These are phyloP conservation scores for Tetratostichococcus sp. DNA, from an alignment of 139 green algal species.

Conservation along the genomic window DNA sequence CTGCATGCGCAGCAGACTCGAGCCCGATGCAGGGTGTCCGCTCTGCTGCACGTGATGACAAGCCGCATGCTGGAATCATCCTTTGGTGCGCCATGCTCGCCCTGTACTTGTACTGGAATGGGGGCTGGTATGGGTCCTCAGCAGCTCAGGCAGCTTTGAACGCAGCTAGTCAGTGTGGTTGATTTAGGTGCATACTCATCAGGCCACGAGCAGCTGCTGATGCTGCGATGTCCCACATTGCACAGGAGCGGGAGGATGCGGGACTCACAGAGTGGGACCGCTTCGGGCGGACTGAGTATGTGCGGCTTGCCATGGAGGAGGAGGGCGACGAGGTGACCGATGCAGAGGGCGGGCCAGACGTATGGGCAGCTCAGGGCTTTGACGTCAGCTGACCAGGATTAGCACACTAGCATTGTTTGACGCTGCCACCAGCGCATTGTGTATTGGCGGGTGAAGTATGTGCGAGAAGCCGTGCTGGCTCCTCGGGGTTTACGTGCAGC, in stretches of 20 bases:
- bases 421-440: no score
- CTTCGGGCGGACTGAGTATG: conserved; percentile 83
- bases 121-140: no score
- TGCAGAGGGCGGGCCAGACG: conserved; percentile 7
- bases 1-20: not conserved
- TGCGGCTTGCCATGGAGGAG: conserved; percentile 83
- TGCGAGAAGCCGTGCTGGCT: no score
- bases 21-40: not conserved
- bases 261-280: conserved; percentile 73
- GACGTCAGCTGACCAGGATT: not conserved
- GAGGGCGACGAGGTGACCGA: conserved; percentile 63
- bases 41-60: not conserved
- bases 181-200: no score
- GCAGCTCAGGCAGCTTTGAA: no score
- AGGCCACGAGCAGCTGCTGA: no score
- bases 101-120: no score
- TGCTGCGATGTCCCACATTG: not conserved
- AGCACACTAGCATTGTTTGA: no score
- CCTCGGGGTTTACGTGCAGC: no score
- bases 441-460: no score
- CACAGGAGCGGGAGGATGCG: conserved; percentile 64
- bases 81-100: no score
- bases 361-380: not conserved
- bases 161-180: no score
- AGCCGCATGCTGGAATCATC: not conserved